Evolutionary conservation across 1,284 basidiomycete genomes (phyloP).

Genomic region (Porogramme epimiltina): DNA sequence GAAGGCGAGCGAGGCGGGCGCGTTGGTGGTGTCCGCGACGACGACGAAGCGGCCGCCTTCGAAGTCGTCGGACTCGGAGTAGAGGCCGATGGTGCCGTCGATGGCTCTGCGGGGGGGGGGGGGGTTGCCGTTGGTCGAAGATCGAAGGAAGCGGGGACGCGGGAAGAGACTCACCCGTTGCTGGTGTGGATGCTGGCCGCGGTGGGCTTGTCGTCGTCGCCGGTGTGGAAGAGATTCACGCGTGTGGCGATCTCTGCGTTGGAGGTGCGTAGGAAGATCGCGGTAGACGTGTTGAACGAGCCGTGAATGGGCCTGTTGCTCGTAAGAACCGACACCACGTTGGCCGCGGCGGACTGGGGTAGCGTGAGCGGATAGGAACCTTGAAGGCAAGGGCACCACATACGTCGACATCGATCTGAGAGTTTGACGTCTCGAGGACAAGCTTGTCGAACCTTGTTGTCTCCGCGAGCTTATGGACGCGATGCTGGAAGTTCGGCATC

Average conservation of each 20-base stretch:
- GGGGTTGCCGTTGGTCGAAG: background rate
- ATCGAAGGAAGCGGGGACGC: background rate
- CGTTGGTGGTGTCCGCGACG: slow-evolving; percentile 24
- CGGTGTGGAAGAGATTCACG: slow-evolving; percentile 40
- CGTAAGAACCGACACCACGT: slow-evolving; percentile 15
- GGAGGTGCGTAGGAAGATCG: slow-evolving; percentile 37
- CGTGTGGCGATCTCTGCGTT: slow-evolving; percentile 37
- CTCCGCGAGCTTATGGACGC: slow-evolving; percentile 19
- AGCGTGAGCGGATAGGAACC: too few species aligned
- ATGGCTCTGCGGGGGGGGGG: slow-evolving; percentile 27
- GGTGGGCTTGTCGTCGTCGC: slow-evolving; percentile 26
- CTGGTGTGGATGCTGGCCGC: slow-evolving; percentile 31
- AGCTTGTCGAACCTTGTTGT: slow-evolving; percentile 21
- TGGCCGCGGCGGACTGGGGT: slow-evolving; percentile 4
- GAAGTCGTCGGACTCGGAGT: slow-evolving; percentile 25
- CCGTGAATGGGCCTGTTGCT: slow-evolving; percentile 43
- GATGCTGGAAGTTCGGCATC: slow-evolving; percentile 25
- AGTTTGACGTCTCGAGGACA: slow-evolving; percentile 20
- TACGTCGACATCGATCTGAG: slow-evolving; percentile 18
- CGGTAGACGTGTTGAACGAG: slow-evolving; percentile 37
- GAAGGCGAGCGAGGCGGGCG: slow-evolving; percentile 33
- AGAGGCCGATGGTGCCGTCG: slow-evolving; percentile 30
- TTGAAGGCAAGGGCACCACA: background rate
- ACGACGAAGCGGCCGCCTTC: slow-evolving; percentile 35
- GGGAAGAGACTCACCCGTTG: slow-evolving; percentile 33